A percentile compares a stretch with the other conserved stretches of the same genome.
Evolutionary conservation across 495 filamentous ascomycete genomes (phyloP).

Genomic region (Clavariopsis aquatica): DNA sequence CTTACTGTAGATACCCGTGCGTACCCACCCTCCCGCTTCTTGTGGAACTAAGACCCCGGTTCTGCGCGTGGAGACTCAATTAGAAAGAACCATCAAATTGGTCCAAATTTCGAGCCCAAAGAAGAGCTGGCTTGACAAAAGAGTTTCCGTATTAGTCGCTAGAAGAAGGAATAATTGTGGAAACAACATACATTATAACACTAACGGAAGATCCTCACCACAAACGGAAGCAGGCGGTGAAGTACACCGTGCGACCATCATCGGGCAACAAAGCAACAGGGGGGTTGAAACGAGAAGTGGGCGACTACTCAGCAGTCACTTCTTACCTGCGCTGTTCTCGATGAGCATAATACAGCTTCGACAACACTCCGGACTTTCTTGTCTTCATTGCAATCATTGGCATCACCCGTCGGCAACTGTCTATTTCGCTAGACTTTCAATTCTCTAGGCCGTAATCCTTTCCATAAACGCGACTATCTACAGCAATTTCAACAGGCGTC

Average conservation of each 20-base stretch:
- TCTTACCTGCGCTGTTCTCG: not conserved
- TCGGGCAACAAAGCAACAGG: not conserved
- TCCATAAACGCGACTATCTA: too few relatives aligned
- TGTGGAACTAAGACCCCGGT: not conserved
- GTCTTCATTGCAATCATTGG: not conserved
- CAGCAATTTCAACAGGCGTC: too few relatives aligned
- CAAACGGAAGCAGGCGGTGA: conserved; percentile 11
- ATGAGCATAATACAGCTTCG: not conserved
- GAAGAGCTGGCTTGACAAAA: not conserved
- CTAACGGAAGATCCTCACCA: not conserved
- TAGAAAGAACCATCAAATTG: not conserved
- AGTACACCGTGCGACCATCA: conserved; percentile 5
- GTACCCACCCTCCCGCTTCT: not conserved
- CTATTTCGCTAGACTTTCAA: not conserved
- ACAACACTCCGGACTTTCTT: not conserved
- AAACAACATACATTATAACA: too few relatives aligned
- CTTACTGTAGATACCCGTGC: conserved; percentile 30
- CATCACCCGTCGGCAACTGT: not conserved
- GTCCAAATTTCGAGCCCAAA: not conserved
- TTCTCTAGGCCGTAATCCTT: not conserved
- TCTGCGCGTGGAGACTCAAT: not conserved
- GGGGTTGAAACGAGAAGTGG: not conserved
- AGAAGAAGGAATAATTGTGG: not conserved
- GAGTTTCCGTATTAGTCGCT: not conserved
- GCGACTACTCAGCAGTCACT: not conserved